Percentiles rank a stretch among this genome's conserved stretches.
These are phyloP conservation scores for Dioscorea dumetorum DNA, from an alignment of 106 monocot species.

Conservation along the genomic window DNA sequence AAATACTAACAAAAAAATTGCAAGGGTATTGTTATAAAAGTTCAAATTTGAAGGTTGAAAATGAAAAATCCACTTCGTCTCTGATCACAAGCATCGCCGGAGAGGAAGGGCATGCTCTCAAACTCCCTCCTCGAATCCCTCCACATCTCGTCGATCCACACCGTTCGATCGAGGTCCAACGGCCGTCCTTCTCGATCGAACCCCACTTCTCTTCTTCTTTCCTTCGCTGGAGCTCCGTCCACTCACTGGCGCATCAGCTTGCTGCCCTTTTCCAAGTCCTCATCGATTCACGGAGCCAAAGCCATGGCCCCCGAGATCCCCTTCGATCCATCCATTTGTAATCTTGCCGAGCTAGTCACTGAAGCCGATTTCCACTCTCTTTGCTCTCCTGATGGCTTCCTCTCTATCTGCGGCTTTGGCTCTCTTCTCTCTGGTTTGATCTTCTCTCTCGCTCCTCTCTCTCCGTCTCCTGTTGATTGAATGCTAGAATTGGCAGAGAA, in stretches of 20 bases:
- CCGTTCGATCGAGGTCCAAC: slow-evolving; percentile 42
- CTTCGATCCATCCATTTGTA: slow-evolving; percentile 1
- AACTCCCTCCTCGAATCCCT: neutral
- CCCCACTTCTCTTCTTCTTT: neutral
- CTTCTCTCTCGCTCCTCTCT: neutral
- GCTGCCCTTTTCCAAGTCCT: neutral
- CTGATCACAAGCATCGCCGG: too few relatives aligned
- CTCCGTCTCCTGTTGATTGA: neutral
- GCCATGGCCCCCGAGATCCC: slow-evolving; percentile 20
- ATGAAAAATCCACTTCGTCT: too few relatives aligned
- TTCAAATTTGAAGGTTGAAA: too few relatives aligned
- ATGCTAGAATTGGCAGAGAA: slow-evolving; percentile 35
- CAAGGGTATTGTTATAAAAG: too few relatives aligned
- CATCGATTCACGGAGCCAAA: neutral
- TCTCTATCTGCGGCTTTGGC: slow-evolving; percentile 91
- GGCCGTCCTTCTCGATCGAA: neutral
- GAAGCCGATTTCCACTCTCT: slow-evolving; percentile 58
- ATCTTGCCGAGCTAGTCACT: slow-evolving; percentile 39
- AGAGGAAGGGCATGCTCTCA: neutral
- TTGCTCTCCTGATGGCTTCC: slow-evolving; percentile 36
- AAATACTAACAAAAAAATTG: too few relatives aligned
- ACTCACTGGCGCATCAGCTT: neutral
- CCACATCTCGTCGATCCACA: neutral
- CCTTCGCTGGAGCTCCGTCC: neutral
- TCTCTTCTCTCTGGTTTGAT: slow-evolving; percentile 84